phyloP scores from a whole-genome alignment of 306 rosid species.

The Cucurbita argyrosperma region DNA sequence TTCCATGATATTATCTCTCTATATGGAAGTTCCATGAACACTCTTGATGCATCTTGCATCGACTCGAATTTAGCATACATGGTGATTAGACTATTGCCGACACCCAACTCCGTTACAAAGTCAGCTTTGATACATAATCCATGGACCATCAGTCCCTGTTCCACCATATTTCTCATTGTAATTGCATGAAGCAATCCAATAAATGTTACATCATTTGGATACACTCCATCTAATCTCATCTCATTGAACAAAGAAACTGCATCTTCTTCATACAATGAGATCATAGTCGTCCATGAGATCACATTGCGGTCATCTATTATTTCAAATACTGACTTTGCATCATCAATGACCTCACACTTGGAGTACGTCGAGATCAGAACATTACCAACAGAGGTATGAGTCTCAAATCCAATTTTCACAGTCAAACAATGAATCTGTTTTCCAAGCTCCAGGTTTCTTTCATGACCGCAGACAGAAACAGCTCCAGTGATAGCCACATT shows the following conservation, averaged over 20 bases:
- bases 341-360: conserved; percentile 41
- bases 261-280: conserved; percentile 49
- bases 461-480: conserved; percentile 69
- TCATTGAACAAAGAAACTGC: conserved; percentile 40
- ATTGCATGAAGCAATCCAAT: conserved; percentile 59
- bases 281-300: conserved; percentile 75
- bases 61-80: conserved; percentile 57
- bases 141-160: conserved; percentile 48
- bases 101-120: conserved; percentile 31
- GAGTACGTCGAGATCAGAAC: conserved; percentile 69
- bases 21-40: conserved; percentile 53
- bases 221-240: conserved; percentile 54
- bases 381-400: conserved; percentile 46
- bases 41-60: conserved; percentile 43
- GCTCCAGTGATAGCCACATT: conserved; percentile 64
- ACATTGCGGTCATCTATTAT: conserved; percentile 45
- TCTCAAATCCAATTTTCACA: conserved; percentile 44
- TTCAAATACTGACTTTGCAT: conserved; percentile 44
- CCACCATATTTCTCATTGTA: conserved; percentile 30
- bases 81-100: conserved; percentile 68
- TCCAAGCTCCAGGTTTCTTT: conserved; percentile 40
- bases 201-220: conserved; percentile 71
- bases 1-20: conserved; percentile 76
- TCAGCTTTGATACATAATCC: conserved; percentile 45
- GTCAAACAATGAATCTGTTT: conserved; percentile 55